phyloP scores from a whole-genome alignment of 805 yeast genomes.

The Barnettozyma botsteinii region DNA sequence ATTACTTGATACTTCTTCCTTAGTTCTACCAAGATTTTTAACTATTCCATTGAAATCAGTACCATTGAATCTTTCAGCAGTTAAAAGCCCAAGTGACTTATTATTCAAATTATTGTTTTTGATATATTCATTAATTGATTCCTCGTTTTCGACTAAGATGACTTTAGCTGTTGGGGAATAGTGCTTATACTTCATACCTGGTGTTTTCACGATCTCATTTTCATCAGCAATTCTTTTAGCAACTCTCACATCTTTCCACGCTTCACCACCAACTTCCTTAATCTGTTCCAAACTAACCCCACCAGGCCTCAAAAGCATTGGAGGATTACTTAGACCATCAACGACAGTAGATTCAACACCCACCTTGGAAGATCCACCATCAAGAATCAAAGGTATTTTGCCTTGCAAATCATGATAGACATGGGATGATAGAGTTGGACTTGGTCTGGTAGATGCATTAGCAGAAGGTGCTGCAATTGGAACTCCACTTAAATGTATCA shows the following conservation, averaged over 20 bases:
- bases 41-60: conserved; percentile 18
- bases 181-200: conserved; percentile 97
- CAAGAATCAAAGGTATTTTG: conserved; percentile 75
- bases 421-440: conserved; percentile 86
- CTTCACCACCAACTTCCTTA: conserved; percentile 52
- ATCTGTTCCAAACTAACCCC: conserved; percentile 84
- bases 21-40: conserved; percentile 37
- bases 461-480: conserved; percentile 99
- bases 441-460: conserved; percentile 91
- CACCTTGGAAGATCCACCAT: conserved; percentile 84
- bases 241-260: conserved; percentile 58
- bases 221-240: conserved; percentile 57
- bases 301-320: conserved; percentile 88
- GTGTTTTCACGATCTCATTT: conserved; percentile 80
- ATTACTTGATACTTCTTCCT: conserved; percentile 62
- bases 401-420: conserved; percentile 77
- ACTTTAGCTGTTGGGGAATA: conserved; percentile 90
- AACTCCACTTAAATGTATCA: conserved; percentile 75
- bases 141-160: conserved; percentile 47
- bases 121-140: conserved; percentile 25
- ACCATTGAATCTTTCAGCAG: conserved; percentile 28
- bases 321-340: conserved; percentile 82
- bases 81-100: conserved; percentile 47
- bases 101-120: conserved; percentile 19
- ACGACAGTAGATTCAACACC: conserved; percentile 95